Evolutionary conservation across 2,329 filamentous ascomycete genomes (phyloP), one percentile per base, ranked within the genome.

Genomic region (Amauroascus verrucosus): DNA sequence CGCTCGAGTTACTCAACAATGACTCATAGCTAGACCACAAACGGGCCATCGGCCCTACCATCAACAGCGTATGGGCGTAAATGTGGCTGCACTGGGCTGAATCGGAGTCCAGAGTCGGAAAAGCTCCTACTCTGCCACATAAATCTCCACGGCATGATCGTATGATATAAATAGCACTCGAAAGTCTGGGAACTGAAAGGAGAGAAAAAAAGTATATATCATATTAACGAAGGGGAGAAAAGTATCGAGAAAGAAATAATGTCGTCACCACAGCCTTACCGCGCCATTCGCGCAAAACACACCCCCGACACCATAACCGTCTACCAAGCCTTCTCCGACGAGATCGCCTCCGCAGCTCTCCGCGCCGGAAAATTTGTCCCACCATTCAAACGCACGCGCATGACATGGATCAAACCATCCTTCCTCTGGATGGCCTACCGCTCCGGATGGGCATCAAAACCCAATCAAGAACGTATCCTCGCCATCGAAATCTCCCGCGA

Each of bases 351-450:
- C 13, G 69, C 77, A 3, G 80, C 80, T 4, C 70, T 83, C 6
- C 50, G 65, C 2, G 53, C 66, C 1, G 79, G 82, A 59, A 74
- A 67, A 7, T 74, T 84, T 38, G 66, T 74, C 46, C 69, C 77
- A 1, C 65, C 71, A 6, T 83, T 82, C 66, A 70, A 65, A 13
- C 67, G 69, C n/a, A 65, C 65, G 1, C 75, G 80, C 49, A 83
- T 82, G 79, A 83, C 80, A 3, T 83, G 81, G 81, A 76, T 83
- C 58, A 83, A 83, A 61, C 80, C 80, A 0, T 78, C 74, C 55
- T 84, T 79, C 75, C 68, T 71, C 45, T 84, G 81, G 81, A 80
- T 82, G 75, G 76, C 82, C 65, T 83, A 84, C 62, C 78, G 81
- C 46, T 72, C 73, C 18, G 80, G 79, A 14, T 84, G 82, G 67